A percentile compares a stretch with the other conserved stretches of the same genome.
These are phyloP conservation scores for Tuber calosporum DNA, from an alignment of 495 filamentous ascomycete genomes.

Conservation along the genomic window DNA sequence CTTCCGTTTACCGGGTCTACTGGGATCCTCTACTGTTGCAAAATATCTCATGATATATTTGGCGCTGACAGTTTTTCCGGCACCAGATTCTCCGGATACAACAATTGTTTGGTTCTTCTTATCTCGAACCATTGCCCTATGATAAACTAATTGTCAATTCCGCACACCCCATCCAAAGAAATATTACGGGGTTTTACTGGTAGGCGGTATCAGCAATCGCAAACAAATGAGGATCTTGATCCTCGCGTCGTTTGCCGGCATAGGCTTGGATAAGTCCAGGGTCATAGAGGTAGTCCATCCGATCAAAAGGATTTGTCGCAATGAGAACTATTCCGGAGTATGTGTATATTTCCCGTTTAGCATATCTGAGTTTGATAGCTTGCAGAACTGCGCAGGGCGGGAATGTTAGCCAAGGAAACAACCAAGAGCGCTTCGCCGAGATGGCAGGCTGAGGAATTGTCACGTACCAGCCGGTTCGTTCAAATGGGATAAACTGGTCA, in stretches of 20 bases:
- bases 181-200: conserved; percentile 55
- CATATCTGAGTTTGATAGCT: conserved; percentile 94
- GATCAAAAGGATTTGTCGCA: conserved; percentile 95
- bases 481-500: conserved; percentile 94
- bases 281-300: conserved; percentile 96
- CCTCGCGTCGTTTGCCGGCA: conserved; percentile 90
- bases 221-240: conserved; percentile 95
- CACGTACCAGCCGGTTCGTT: conserved; percentile 91
- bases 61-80: conserved; percentile 96
- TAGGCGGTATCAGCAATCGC: conserved; percentile 99
- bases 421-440: conserved; percentile 6
- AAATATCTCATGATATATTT: conserved; percentile 99
- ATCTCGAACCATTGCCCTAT: conserved; percentile 93
- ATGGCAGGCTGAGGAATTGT: neutral
- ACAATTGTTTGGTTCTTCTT: conserved; percentile 96
- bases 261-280: conserved; percentile 99
- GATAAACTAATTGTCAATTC: conserved; percentile 12
- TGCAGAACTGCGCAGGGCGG: conserved; percentile 64
- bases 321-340: conserved; percentile 99
- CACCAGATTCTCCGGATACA: conserved; percentile 96
- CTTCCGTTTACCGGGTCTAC: conserved; percentile 74
- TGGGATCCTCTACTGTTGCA: conserved; percentile 90
- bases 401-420: conserved; percentile 8
- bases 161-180: neutral
- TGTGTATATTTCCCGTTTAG: conserved; percentile 99